phyloP scores from a whole-genome alignment of 495 filamentous ascomycete species.

The Penicillium turbatum region DNA sequence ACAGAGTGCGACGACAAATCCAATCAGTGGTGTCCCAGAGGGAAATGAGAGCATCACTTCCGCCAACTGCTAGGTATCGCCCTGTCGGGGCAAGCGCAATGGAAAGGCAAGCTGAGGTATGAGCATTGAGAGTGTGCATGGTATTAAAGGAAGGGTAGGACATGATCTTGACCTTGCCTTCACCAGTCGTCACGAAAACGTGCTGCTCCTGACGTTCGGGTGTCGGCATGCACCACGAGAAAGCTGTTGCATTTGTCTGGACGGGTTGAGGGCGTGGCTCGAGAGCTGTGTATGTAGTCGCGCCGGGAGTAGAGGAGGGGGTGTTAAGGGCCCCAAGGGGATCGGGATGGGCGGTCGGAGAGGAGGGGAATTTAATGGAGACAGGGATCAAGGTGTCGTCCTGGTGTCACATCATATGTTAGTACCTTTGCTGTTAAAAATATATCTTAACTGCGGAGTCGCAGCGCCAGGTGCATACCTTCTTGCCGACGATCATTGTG shows the following conservation, averaged over 20 bases:
- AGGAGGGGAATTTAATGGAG: constrained; percentile 43
- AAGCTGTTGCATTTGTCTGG: constrained; percentile 78
- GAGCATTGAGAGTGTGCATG: constrained; percentile 67
- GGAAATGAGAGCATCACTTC: constrained; percentile 79
- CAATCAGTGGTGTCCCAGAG: constrained; percentile 92
- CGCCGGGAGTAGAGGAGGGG: constrained; percentile 12
- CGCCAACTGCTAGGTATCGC: constrained; percentile 80
- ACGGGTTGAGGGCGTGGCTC: constrained; percentile 63
- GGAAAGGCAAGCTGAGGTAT: constrained; percentile 72
- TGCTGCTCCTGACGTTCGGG: constrained; percentile 36
- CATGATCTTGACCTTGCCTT: constrained; percentile 76
- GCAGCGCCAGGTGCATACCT: constrained; percentile 46
- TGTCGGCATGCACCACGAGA: constrained; percentile 59
- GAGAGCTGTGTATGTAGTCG: constrained; percentile 43
- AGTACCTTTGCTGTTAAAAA: background rate
- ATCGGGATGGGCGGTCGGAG: constrained; percentile 29
- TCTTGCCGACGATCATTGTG: constrained; percentile 77
- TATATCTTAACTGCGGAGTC: background rate
- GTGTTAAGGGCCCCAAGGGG: constrained; percentile 9
- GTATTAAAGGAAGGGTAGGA: constrained; percentile 54
- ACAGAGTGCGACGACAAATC: constrained; percentile 80
- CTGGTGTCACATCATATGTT: constrained; percentile 33
- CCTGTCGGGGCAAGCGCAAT: constrained; percentile 70
- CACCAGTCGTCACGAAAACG: constrained; percentile 76
- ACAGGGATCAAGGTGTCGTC: constrained; percentile 68